Conservation (phyloP, 768 basidiomycete genomes). For the Polyporus arcularius region DNA sequence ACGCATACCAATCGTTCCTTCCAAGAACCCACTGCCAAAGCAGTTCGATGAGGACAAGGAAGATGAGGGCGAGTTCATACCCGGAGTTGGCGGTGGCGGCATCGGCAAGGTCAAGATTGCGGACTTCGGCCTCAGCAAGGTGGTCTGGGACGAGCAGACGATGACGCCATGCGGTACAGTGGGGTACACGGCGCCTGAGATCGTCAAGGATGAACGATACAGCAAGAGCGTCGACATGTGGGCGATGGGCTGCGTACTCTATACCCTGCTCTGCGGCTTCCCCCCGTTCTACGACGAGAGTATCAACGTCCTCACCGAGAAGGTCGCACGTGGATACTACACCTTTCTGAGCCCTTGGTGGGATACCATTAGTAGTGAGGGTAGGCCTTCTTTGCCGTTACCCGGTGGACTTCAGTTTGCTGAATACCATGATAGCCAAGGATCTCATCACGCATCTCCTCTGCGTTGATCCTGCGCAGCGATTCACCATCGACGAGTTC, state of each 20-base stretch:
- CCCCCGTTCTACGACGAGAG: constrained; percentile 99
- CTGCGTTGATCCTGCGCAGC: constrained; percentile 92
- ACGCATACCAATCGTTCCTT: constrained; percentile 88
- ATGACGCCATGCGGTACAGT: constrained; percentile 99
- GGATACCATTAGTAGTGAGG: constrained; percentile 88
- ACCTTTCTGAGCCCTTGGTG: constrained; percentile 99
- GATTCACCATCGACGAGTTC: constrained; percentile 98
- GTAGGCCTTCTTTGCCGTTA: constrained; percentile 41
- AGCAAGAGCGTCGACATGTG: constrained; percentile 99
- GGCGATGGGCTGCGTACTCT: constrained; percentile 98
- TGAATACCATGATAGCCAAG: constrained; percentile 74
- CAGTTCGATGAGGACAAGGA: constrained; percentile 99
- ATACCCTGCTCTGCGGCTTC: constrained; percentile 96
- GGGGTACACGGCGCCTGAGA: constrained; percentile 98
- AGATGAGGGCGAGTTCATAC: constrained; percentile 95
- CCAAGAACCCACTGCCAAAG: constrained; percentile 68
- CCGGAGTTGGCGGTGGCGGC: constrained; percentile 92
- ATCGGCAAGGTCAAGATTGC: constrained; percentile 99
- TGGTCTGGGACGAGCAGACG: constrained; percentile 98
- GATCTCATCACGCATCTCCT: constrained; percentile 93
- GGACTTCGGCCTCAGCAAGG: constrained; percentile 95
- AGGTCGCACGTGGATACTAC: constrained; percentile 96
- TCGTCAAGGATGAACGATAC: constrained; percentile 98
- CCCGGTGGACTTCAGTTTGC: neutral
- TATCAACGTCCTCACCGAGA: constrained; percentile 96